These are phyloP conservation scores for Metrosideros polymorpha DNA, from an alignment of 441 rosid species.

Conservation along the genomic window DNA sequence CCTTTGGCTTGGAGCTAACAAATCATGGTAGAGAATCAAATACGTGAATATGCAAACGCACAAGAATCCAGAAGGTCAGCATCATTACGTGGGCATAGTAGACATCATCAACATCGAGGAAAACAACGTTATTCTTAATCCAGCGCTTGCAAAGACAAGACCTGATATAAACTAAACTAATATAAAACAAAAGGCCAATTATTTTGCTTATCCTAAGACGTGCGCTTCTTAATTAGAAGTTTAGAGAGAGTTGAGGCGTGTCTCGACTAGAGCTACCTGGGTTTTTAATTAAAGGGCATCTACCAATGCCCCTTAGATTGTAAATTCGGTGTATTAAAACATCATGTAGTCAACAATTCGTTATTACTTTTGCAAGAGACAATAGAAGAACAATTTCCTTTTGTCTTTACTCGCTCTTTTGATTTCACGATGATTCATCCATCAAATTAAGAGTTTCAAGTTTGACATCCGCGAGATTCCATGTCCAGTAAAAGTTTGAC, in stretches of 20 bases:
- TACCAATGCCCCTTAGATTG: neutral
- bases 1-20: neutral
- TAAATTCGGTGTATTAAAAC: neutral
- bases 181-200: neutral
- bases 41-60: neutral
- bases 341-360: neutral
- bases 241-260: neutral
- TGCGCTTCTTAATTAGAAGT: neutral
- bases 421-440: neutral
- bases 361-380: neutral
- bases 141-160: neutral
- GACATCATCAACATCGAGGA: neutral
- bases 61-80: neutral
- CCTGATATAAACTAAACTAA: neutral
- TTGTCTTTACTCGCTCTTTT: neutral
- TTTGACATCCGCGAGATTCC: neutral
- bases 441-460: neutral
- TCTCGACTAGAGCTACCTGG: neutral
- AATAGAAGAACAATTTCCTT: neutral
- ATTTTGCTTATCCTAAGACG: neutral
- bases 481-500: neutral
- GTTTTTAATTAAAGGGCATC: neutral
- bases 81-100: neutral
- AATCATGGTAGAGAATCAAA: neutral
- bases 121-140: neutral